These are phyloP conservation scores for Elsinoe arachidis DNA, from an alignment of 2,329 filamentous ascomycete species.

Conservation along the genomic window DNA sequence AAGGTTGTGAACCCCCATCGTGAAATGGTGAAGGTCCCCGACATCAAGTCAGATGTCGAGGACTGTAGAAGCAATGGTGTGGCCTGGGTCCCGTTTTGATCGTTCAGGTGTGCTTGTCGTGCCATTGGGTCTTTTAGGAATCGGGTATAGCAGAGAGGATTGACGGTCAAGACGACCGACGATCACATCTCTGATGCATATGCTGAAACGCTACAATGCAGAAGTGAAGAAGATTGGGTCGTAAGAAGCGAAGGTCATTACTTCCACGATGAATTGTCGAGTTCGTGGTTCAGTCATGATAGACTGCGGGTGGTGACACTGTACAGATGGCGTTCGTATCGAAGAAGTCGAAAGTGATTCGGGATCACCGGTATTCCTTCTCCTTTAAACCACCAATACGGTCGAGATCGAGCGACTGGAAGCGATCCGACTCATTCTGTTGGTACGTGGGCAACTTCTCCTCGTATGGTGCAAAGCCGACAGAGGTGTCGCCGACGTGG, in stretches of 20 bases:
- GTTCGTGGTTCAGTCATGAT: neutral
- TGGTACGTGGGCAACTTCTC: conserved; percentile 84
- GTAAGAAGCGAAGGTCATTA: conserved; percentile 12
- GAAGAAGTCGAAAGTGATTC: neutral
- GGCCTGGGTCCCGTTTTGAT: neutral
- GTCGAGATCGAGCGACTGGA: conserved; percentile 91
- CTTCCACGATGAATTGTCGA: neutral
- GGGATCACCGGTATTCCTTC: conserved; percentile 48
- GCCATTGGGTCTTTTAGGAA: neutral
- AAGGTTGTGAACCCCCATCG: neutral
- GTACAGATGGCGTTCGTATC: neutral
- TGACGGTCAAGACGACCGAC: neutral
- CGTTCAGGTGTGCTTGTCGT: neutral
- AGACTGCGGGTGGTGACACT: neutral
- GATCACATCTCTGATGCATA: neutral
- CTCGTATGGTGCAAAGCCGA: conserved; percentile 77
- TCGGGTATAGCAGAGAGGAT: neutral
- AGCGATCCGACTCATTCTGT: conserved; percentile 63
- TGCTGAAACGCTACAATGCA: conserved; percentile 9
- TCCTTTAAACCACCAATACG: conserved; percentile 90
- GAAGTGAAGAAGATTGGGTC: conserved; percentile 2
- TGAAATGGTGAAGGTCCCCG: neutral
- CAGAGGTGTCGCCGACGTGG: conserved; percentile 75
- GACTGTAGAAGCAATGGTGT: neutral
- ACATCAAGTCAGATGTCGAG: neutral